These are phyloP conservation scores for Monascus ruber DNA, from an alignment of 2,329 filamentous ascomycete genomes.

Conservation along the genomic window DNA sequence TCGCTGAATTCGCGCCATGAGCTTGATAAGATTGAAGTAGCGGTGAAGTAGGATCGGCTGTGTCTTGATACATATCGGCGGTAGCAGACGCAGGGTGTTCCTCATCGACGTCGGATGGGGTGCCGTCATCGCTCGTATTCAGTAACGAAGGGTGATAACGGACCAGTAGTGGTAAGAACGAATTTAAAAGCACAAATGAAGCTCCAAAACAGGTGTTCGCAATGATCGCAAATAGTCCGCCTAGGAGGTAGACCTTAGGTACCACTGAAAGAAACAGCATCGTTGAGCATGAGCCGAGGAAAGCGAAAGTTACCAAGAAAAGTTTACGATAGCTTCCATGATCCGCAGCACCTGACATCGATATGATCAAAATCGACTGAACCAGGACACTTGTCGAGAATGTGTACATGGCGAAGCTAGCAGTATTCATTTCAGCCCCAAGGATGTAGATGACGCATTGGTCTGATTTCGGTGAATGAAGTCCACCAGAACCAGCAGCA, in stretches of 20 bases:
- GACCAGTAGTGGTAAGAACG: constrained; percentile 83
- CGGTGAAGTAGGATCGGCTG: constrained; percentile 14
- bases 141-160: constrained; percentile 60
- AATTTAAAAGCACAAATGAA: constrained; percentile 90
- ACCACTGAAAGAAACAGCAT: constrained; percentile 79
- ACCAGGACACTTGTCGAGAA: constrained; percentile 86
- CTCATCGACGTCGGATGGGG: constrained; percentile 1
- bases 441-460: constrained; percentile 78
- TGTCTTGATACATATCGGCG: constrained; percentile 1
- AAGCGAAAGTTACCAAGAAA: constrained; percentile 73
- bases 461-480: constrained; percentile 25
- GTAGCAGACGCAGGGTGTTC: constrained; percentile 2
- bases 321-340: constrained; percentile 87
- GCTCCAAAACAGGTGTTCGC: constrained; percentile 92
- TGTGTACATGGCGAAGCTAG: constrained; percentile 96
- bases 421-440: constrained; percentile 82
- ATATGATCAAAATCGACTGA: constrained; percentile 83
- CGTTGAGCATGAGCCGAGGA: constrained; percentile 66
- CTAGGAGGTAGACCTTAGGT: constrained; percentile 66
- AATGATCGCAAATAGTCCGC: constrained; percentile 72
- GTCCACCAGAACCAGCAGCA: constrained; percentile 10
- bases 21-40: constrained; percentile 11
- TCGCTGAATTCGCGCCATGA: constrained; percentile 1
- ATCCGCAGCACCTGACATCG: constrained; percentile 91
- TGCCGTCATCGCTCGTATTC: constrained; percentile 10